These are phyloP conservation scores for Straminergon stramineum DNA, from an alignment of 225 moss, liverwort and hornwort species.

Conservation along the genomic window DNA sequence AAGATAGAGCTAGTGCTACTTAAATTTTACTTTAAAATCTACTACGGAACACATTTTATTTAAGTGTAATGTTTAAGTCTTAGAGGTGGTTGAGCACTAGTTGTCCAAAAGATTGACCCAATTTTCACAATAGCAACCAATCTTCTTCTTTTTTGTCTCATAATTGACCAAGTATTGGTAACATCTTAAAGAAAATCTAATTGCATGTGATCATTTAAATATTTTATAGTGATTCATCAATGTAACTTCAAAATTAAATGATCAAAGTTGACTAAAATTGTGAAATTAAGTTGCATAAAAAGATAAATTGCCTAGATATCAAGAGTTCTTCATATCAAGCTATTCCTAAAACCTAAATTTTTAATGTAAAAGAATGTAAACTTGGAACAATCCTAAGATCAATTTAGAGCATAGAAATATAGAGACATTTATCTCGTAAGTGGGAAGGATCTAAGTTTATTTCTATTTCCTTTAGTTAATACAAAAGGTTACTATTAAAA, in stretches of 20 bases:
- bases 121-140: accelerated
- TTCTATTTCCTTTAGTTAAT: background rate
- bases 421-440: background rate
- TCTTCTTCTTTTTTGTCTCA: accelerated
- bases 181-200: background rate
- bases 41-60: accelerated
- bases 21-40: background rate
- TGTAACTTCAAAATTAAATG: background rate
- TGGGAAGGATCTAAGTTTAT: accelerated
- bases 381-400: background rate
- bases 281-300: background rate
- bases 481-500: background rate
- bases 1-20: accelerated
- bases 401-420: background rate
- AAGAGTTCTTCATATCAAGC: accelerated
- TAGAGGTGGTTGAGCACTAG: background rate
- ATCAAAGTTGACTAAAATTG: too few species aligned
- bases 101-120: accelerated
- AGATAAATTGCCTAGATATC: accelerated
- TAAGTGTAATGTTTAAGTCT: too few species aligned
- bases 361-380: background rate
- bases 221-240: background rate
- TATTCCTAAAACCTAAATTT: too few species aligned
- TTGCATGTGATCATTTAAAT: background rate
- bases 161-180: background rate